phyloP scores from a whole-genome alignment of 1,284 basidiomycete species.

The Clitocybe nebularis region DNA sequence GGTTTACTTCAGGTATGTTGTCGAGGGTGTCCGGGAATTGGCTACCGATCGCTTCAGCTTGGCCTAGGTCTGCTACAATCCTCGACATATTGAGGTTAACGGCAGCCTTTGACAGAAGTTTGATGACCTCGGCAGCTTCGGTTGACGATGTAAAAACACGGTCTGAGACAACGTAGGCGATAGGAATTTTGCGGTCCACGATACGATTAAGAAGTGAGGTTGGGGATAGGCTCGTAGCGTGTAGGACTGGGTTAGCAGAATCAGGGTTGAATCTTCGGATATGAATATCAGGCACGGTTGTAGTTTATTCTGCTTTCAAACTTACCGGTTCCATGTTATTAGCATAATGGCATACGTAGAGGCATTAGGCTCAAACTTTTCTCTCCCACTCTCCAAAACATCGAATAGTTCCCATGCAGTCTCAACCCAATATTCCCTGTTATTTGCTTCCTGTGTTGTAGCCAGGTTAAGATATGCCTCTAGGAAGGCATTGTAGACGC shows the following conservation, averaged over 20 bases:
- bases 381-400: constrained; percentile 46
- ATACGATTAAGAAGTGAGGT: constrained; percentile 44
- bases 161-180: constrained; percentile 54
- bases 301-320: too few species aligned
- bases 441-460: constrained; percentile 35
- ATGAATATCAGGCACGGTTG: neutral
- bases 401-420: constrained; percentile 57
- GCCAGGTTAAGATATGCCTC: constrained; percentile 63
- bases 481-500: constrained; percentile 50
- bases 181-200: constrained; percentile 44
- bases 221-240: constrained; percentile 21
- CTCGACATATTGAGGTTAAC: constrained; percentile 47
- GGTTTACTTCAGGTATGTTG: constrained; percentile 54
- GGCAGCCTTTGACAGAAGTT: constrained; percentile 55
- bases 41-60: constrained; percentile 44
- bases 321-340: constrained; percentile 50
- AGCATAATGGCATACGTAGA: constrained; percentile 69
- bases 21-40: constrained; percentile 40
- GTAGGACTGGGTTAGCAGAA: constrained; percentile 20
- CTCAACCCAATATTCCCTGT: constrained; percentile 50
- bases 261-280: constrained; percentile 37
- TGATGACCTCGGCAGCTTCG: constrained; percentile 53
- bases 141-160: constrained; percentile 51
- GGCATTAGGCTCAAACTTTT: constrained; percentile 47
- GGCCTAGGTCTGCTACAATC: constrained; percentile 54